Conservation (phyloP, 257 asterid genomes). For the Gentiana straminea region DNA sequence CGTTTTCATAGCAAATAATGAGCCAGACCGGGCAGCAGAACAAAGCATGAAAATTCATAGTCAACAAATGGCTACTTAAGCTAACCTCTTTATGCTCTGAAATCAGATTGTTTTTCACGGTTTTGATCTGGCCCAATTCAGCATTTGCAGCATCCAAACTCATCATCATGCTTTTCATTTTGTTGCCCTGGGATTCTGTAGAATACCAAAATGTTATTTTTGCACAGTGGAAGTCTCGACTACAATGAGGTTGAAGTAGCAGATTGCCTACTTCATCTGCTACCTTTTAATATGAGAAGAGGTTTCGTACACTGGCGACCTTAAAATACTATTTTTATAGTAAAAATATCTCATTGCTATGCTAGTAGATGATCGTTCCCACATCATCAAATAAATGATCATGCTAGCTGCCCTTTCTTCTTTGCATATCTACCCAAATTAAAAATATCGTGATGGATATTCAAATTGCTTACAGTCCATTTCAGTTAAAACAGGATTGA, state of each 20-base stretch:
- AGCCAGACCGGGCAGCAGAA: too few species aligned
- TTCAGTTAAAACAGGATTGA: not conserved
- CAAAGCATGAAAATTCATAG: too few species aligned
- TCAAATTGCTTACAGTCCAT: not conserved
- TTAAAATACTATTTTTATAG: not conserved
- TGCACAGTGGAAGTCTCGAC: constrained; percentile 7
- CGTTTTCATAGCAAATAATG: too few species aligned
- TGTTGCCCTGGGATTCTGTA: constrained; percentile 32
- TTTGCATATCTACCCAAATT: not conserved
- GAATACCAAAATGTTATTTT: constrained; percentile 14
- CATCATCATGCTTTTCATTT: constrained; percentile 20
- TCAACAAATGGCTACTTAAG: constrained; percentile 4
- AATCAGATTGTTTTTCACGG: constrained; percentile 33
- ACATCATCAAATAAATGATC: not conserved
- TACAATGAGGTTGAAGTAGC: constrained; percentile 5
- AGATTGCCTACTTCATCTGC: not conserved
- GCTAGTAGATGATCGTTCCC: too few species aligned
- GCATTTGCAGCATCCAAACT: constrained; percentile 43
- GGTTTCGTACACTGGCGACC: not conserved
- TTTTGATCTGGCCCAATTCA: constrained; percentile 41
- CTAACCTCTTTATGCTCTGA: constrained; percentile 49
- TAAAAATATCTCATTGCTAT: too few species aligned
- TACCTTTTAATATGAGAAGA: too few species aligned
- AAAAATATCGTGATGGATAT: not conserved
- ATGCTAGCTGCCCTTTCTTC: not conserved